Evolutionary conservation across 2,329 filamentous ascomycete species (phyloP), one percentile per base, ranked within the genome.

Genomic region (Bertia moriformis): DNA sequence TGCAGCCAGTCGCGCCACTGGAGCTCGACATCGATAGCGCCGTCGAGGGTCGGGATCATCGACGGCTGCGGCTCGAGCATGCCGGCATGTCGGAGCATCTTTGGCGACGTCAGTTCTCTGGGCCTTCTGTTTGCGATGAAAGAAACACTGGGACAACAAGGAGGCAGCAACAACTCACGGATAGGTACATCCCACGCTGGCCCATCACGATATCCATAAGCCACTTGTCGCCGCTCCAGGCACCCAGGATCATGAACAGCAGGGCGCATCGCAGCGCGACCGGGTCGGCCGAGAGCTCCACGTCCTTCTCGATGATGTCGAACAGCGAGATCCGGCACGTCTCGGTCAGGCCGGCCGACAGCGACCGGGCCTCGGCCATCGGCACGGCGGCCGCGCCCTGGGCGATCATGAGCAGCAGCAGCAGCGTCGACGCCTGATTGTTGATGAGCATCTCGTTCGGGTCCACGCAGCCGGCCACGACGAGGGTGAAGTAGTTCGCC

Each of bases 181-280:
- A 69, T 43, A 81, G 67, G 52, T 83, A 83, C 75, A 83, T 83
- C 41, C 75, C 75, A 37, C 77, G 67, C 54, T 83, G 79, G 19
- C 78, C 78, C 75, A 83, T 81, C 32, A 77, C 72, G 45, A 83
- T 81, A 49, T 83, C 78, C 78, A 83, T 83, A 46, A 82, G 73
- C 77, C 78, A 83, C 56, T 83, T 83, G 54, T 83, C 78, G 36
- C 79, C 79, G 50, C 78, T 80, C 79, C 79, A 84, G 1, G 75
- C 75, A 4, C 77, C 78, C 18, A 81, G 66, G 1, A 78, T 67
- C 2, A 73, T 80, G 51, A 82, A 82, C 3, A 83, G 66, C 12
- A 83, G 59, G 0, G 78, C 78, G 37, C 75, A 76, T 29, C 77
- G 69, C 35, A 83, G 62, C 0, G 78, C 71, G 3, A 73, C 68